Evolutionary conservation across 768 basidiomycete species (phyloP).

Genomic region (Podaxis mareebaensis): DNA sequence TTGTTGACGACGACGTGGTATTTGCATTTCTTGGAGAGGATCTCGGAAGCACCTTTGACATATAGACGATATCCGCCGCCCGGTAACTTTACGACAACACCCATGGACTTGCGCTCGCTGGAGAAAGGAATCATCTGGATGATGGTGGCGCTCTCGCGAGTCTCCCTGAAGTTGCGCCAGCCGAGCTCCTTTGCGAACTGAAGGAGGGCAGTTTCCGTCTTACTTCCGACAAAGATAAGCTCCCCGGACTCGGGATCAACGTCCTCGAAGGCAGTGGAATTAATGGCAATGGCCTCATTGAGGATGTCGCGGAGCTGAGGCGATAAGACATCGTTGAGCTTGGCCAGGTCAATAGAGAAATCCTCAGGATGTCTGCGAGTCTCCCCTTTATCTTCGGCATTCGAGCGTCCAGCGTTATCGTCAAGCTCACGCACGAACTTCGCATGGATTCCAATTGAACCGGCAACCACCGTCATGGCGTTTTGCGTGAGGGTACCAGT

Average conservation of each 20-base stretch:
- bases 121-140: conserved; percentile 94
- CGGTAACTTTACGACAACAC: conserved; percentile 71
- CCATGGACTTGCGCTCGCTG: conserved; percentile 93
- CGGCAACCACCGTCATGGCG: conserved; percentile 94
- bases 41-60: conserved; percentile 94
- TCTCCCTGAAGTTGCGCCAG: conserved; percentile 73
- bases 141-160: conserved; percentile 59
- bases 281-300: conserved; percentile 86
- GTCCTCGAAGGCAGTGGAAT: conserved; percentile 95
- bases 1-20: conserved; percentile 69
- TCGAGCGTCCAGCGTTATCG: conserved; percentile 70
- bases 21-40: conserved; percentile 76
- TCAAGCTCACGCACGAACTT: conserved; percentile 86
- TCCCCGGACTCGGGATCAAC: conserved; percentile 58
- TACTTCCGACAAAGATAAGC: conserved; percentile 79
- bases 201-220: conserved; percentile 93
- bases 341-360: conserved; percentile 81
- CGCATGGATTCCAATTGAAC: conserved; percentile 89
- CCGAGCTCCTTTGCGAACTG: conserved; percentile 78
- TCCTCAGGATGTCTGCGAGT: conserved; percentile 58
- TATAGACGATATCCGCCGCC: conserved; percentile 65
- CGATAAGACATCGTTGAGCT: conserved; percentile 66
- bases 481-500: conserved; percentile 97
- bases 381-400: conserved; percentile 54
- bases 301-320: conserved; percentile 63